These are phyloP conservation scores for Hemisphaericaspora nanyangensis DNA, from an alignment of 805 yeast genomes.

Conservation along the genomic window DNA sequence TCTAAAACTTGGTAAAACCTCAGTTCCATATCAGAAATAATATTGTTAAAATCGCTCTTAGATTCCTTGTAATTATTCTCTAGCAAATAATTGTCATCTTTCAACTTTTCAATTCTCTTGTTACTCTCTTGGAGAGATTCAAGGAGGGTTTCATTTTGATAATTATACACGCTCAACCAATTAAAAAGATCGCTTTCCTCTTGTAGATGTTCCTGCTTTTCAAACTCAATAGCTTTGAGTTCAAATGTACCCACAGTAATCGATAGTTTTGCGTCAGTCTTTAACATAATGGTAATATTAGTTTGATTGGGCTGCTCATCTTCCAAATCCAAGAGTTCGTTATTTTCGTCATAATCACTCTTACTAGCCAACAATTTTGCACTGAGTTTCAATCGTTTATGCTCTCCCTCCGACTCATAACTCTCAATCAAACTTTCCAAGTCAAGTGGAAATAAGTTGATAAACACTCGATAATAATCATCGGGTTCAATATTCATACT, in stretches of 20 bases:
- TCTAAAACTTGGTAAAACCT: slow-evolving; percentile 25
- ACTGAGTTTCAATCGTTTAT: slow-evolving; percentile 7
- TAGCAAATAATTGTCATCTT: slow-evolving; percentile 6
- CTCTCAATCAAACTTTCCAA: slow-evolving; percentile 5
- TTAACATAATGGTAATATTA: slow-evolving; percentile 15
- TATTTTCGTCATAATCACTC: slow-evolving; percentile 18
- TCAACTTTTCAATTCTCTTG: slow-evolving; percentile 2
- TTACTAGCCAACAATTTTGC: slow-evolving; percentile 21
- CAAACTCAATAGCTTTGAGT: slow-evolving; percentile 16
- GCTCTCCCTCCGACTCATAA: slow-evolving; percentile 8
- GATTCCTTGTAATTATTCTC: slow-evolving; percentile 10
- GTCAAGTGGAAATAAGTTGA: slow-evolving; percentile 17
- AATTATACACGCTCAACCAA: slow-evolving; percentile 21
- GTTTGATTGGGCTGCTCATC: slow-evolving; percentile 18
- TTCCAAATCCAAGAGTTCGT: slow-evolving; percentile 15
- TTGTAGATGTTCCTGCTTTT: slow-evolving; percentile 9
- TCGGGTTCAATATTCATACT: slow-evolving; percentile 2
- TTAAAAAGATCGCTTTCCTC: slow-evolving; percentile 20
- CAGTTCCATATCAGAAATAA: slow-evolving; percentile 17
- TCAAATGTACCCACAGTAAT: slow-evolving; percentile 23
- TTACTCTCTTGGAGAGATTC: slow-evolving; percentile 3
- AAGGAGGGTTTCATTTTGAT: slow-evolving; percentile 11
- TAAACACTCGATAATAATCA: slow-evolving; percentile 6
- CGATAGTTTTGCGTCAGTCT: slow-evolving; percentile 21
- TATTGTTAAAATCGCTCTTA: slow-evolving; percentile 12